A percentile compares a stretch with the other conserved stretches of the same genome.
Conservation (phyloP, 768 basidiomycete species). For the Russula foetens region DNA sequence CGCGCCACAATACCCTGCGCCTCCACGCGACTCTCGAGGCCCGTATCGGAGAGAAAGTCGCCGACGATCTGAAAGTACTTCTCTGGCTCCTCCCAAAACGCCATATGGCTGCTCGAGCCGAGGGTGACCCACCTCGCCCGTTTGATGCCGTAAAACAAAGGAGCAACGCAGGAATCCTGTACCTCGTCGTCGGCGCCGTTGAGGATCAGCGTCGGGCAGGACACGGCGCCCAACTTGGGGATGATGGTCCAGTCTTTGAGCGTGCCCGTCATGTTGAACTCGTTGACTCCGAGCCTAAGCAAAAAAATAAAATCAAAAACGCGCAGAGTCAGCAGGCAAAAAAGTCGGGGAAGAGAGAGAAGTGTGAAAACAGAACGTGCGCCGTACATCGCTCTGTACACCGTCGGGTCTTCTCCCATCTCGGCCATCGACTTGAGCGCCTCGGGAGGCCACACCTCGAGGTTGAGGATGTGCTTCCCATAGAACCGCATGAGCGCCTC, state of each 20-base stretch:
- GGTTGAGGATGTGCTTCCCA: conserved; percentile 23
- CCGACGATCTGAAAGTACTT: conserved; percentile 15
- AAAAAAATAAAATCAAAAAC: too few relatives aligned
- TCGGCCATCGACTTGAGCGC: conserved; percentile 21
- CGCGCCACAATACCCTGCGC: neutral
- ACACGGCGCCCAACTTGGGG: conserved; percentile 14
- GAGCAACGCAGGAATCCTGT: conserved; percentile 11
- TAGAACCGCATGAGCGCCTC: conserved; percentile 26
- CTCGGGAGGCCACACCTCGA: conserved; percentile 26
- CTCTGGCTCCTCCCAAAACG: conserved; percentile 19
- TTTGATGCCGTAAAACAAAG: conserved; percentile 17
- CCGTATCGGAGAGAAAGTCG: conserved; percentile 4
- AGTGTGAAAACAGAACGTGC: neutral
- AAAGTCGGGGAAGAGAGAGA: neutral
- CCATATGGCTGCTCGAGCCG: conserved; percentile 16
- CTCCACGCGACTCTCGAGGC: neutral
- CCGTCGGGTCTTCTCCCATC: conserved; percentile 30
- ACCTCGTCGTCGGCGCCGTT: conserved; percentile 21
- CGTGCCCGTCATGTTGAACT: conserved; percentile 10
- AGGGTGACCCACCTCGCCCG: conserved; percentile 17
- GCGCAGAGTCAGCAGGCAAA: too few relatives aligned
- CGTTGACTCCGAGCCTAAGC: neutral
- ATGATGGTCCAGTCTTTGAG: conserved; percentile 19
- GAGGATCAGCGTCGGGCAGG: conserved; percentile 18
- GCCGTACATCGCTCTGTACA: conserved; percentile 31